Evolutionary conservation across 352 stramenopile species (phyloP).

Genomic region (Pythium rishiriense): DNA sequence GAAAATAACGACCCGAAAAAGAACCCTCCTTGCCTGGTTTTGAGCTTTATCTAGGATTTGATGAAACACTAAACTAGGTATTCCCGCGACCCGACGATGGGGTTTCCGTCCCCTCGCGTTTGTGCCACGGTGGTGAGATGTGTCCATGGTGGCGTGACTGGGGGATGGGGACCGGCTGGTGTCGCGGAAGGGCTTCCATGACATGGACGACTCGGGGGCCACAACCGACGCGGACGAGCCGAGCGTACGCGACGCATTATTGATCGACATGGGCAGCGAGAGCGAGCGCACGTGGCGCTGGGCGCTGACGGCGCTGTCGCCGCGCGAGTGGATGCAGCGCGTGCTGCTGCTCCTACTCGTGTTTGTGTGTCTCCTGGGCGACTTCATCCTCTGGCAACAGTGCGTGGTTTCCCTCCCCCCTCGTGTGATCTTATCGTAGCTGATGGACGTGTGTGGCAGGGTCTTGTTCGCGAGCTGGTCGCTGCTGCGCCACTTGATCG

Average conservation of each 20-base stretch:
- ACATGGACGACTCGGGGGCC: background rate
- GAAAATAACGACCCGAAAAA: background rate
- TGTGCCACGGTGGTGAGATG: background rate
- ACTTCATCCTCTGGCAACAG: slow-evolving; percentile 63
- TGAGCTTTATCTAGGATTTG: too few relatives aligned
- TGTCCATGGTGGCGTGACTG: background rate
- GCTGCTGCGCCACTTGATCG: slow-evolving; percentile 60
- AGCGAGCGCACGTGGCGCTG: slow-evolving; percentile 28
- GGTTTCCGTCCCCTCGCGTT: background rate
- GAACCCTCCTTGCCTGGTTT: background rate
- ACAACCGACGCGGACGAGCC: background rate
- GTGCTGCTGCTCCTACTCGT: slow-evolving; percentile 49
- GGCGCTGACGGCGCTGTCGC: slow-evolving; percentile 26
- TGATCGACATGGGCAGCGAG: slow-evolving; percentile 8
- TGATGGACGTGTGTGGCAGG: slow-evolving; percentile 2
- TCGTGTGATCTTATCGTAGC: background rate
- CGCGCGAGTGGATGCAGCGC: slow-evolving; percentile 33
- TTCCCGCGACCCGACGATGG: background rate
- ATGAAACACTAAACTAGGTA: background rate
- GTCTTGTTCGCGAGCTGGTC: slow-evolving; percentile 28
- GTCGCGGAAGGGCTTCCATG: background rate
- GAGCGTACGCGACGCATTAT: background rate
- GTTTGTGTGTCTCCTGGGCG: slow-evolving; percentile 46
- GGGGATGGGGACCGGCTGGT: slow-evolving; percentile 14
- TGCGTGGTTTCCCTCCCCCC: slow-evolving; percentile 27